Percentiles rank a stretch among this genome's conserved stretches.
Evolutionary conservation across 2,329 filamentous ascomycete species (phyloP).

Genomic region (Alternaria arbusti): DNA sequence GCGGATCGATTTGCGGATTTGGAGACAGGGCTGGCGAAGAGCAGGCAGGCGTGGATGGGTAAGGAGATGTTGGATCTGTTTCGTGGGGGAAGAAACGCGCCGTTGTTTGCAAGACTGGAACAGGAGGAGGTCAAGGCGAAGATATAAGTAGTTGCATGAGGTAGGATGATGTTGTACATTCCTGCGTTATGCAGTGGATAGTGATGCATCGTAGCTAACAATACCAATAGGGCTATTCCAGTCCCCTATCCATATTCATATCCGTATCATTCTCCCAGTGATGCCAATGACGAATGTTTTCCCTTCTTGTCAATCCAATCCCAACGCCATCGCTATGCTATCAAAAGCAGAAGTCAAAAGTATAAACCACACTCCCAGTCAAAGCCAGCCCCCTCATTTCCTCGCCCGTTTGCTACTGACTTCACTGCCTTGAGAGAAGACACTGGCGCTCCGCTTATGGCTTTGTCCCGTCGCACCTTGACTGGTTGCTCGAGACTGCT

Average conservation of each 20-base stretch:
- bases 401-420: constrained; percentile 42
- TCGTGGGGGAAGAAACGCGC: constrained; percentile 50
- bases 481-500: constrained; percentile 37
- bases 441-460: constrained; percentile 84
- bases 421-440: constrained; percentile 65
- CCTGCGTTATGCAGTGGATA: not conserved
- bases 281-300: not conserved
- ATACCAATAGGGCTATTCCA: not conserved
- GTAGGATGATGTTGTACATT: constrained; percentile 1
- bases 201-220: not conserved
- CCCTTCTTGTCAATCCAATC: not conserved
- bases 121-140: constrained; percentile 25
- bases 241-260: not conserved
- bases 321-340: constrained; percentile 28
- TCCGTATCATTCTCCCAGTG: not conserved
- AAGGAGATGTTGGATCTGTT: constrained; percentile 59
- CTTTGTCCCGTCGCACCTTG: constrained; percentile 18
- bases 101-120: constrained; percentile 39
- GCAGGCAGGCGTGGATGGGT: constrained; percentile 56
- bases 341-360: not conserved
- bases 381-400: constrained; percentile 23
- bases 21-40: constrained; percentile 55
- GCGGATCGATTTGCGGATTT: constrained; percentile 53
- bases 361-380: not conserved
- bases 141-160: constrained; percentile 12